Evolutionary conservation across 805 yeast genomes (phyloP), one percentile per base, ranked within the genome.

Genomic region (Candida ortonii): DNA sequence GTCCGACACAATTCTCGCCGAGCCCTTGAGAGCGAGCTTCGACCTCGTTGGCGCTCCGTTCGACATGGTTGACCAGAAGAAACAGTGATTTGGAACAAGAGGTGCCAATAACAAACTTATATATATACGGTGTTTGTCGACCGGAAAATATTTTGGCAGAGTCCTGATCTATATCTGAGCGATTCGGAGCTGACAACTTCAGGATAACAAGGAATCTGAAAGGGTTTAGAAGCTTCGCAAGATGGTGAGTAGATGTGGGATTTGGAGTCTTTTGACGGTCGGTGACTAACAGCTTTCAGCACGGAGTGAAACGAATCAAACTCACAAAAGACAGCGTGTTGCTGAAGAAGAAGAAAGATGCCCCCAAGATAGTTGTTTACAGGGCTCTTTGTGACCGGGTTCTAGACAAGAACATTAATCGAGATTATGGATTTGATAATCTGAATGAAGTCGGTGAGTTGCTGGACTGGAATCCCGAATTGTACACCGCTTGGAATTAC

Each of bases 401-500:
- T 2, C 61, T 83, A n/a, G 44, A 36, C 22, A 47, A 37, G 52
- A 71, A 49, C 49, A 47, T 14, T 22, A 39, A 2, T 0, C 45
- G 55, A 3, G 38, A 52, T 1, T 68, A 63, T 35, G 57, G 55
- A 14, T 48, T 51, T 1, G 65, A 62, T 2, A 55, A 75, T 0
- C 65, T 87, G 16, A 64, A 67, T 1, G 53, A 66, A 15, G 82
- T 94, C 0, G 70, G 83, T 0, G 61, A 64, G 13, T 47, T 89
- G 10, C 64, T 93, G 14, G 59, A 67, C 7, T 51, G 73, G 32
- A 88, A 89, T 50, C 96, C 97, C 0, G 97, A 93, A 53, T 73
- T 82, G 44, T 89, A 89, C 57, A 79, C 96, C 0, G 68, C 77
- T 1, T 93, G 97, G 97, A 93, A 93, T 54, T 84, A 70, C 53